Evolutionary conservation across 768 basidiomycete genomes (phyloP).

Genomic region (Thelephora ganbajun): DNA sequence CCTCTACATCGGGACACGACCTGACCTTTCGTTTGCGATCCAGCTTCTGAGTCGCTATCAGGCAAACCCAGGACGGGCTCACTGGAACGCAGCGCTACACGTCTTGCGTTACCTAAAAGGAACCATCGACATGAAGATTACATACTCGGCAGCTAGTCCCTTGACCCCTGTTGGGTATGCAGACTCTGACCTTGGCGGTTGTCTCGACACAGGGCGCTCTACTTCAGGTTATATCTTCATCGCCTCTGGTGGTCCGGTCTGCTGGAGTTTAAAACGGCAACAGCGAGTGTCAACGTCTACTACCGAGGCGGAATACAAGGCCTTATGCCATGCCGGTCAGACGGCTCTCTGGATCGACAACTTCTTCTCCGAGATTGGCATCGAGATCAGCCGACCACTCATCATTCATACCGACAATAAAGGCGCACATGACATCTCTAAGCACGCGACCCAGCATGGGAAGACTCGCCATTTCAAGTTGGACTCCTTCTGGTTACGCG

Average conservation of each 20-base stretch:
- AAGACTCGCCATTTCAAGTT: background rate
- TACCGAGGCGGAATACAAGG: slow-evolving; percentile 31
- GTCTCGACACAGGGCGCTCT: slow-evolving; percentile 2
- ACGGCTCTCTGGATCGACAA: slow-evolving; percentile 23
- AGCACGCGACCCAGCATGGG: background rate
- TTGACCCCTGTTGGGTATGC: background rate
- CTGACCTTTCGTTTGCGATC: slow-evolving; percentile 7
- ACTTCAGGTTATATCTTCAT: slow-evolving; percentile 18
- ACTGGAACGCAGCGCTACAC: slow-evolving; percentile 13
- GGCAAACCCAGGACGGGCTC: slow-evolving; percentile 8
- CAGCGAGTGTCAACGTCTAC: slow-evolving; percentile 23
- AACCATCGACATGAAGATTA: slow-evolving; percentile 9
- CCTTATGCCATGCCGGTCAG: slow-evolving; percentile 17
- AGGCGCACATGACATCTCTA: background rate
- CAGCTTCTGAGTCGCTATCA: slow-evolving; percentile 7
- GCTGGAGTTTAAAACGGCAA: slow-evolving; percentile 28
- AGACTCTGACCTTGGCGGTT: background rate
- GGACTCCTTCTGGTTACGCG: background rate
- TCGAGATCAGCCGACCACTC: background rate
- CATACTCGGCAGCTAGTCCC: background rate
- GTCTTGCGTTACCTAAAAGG: slow-evolving; percentile 15
- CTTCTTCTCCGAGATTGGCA: slow-evolving; percentile 10
- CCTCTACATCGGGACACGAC: slow-evolving; percentile 5
- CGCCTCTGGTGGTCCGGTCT: slow-evolving; percentile 20
- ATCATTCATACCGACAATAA: background rate